Evolutionary conservation across 768 basidiomycete genomes (phyloP), one percentile per base, ranked within the genome.

Genomic region (Leccinum disarticulatum): DNA sequence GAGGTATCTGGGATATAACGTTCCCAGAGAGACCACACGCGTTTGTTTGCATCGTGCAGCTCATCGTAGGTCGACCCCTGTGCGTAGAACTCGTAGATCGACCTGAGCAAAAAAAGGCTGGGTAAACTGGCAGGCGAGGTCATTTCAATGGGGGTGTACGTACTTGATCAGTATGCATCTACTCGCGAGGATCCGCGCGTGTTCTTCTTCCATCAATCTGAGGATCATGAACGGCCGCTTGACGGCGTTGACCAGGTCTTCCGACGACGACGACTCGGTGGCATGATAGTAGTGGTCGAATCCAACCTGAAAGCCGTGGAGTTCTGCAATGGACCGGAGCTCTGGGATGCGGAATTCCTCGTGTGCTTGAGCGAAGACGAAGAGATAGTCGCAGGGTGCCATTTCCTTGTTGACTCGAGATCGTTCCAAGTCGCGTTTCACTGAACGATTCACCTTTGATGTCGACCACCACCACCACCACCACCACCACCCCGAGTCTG

Each of bases 151-250:
- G 10, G 35, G 35, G 35, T 15, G 35, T 36, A 36, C 84, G 57
- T 60, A 95, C 94, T 88, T 94, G 69, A 98, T 82, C 54, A 95
- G 71, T 48, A 96, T 86, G 65, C 93, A 91, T 64, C 96, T 77
- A 58, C 80, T 76, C 0, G 91, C 89, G 28, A 99, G 77, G n/a
- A 83, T 70, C 50, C 79, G 74, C 0, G 90, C 93, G 60, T 96
- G 86, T 36, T 86, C 83, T 64, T 93, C 93, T 28, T 78, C 71
- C 22, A 85, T 82, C 6, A 98, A 76, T 9, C 77, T 77, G 35
- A 95, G 73, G 48, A 91, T 74, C 83, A 93, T 87, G 73, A 88
- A 93, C 2, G 93, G 92, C 54, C 86, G 79, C 46, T 73, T 77
- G 62, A 59, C 49, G 35, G 64, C 72, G 7, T 80, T 73, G 73